phyloP scores from a whole-genome alignment of 768 basidiomycete species.

The Hericium alpestre region DNA sequence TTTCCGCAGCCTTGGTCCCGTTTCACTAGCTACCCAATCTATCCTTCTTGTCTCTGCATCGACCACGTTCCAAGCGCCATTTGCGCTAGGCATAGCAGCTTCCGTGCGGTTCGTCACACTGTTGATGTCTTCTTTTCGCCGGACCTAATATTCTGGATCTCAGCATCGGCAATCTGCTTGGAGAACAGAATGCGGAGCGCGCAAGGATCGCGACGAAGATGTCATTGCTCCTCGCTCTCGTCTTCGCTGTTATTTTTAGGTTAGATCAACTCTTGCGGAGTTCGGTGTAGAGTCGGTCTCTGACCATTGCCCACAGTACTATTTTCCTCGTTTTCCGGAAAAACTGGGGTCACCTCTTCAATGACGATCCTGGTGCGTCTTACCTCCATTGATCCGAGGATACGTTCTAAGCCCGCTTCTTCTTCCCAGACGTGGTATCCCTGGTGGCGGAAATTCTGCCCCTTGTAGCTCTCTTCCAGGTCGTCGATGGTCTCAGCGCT shows the following conservation, averaged over 20 bases:
- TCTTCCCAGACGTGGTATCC: conserved; percentile 23
- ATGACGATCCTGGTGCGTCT: conserved; percentile 33
- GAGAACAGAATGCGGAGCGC: conserved; percentile 64
- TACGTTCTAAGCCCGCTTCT: background rate
- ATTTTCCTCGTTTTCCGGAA: conserved; percentile 34
- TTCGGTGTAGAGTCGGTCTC: background rate
- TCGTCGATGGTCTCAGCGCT: conserved; percentile 69
- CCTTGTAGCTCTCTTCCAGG: conserved; percentile 67
- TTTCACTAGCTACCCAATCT: conserved; percentile 78
- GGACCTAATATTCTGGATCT: background rate
- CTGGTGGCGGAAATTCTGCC: conserved; percentile 49
- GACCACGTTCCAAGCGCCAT: conserved; percentile 75
- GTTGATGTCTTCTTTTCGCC: background rate
- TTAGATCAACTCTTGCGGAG: conserved; percentile 15
- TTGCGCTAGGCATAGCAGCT: conserved; percentile 69
- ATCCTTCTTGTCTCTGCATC: conserved; percentile 71
- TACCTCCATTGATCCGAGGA: background rate
- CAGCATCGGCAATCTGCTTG: conserved; percentile 83
- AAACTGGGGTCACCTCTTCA: conserved; percentile 51
- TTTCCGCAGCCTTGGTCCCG: conserved; percentile 57
- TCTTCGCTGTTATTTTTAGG: conserved; percentile 61
- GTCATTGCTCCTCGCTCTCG: conserved; percentile 54
- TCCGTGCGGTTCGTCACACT: conserved; percentile 58
- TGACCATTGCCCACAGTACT: conserved; percentile 17
- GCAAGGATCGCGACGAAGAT: conserved; percentile 60